phyloP scores from a whole-genome alignment of 1,284 basidiomycete genomes.

The Trichosporon asahii region DNA sequence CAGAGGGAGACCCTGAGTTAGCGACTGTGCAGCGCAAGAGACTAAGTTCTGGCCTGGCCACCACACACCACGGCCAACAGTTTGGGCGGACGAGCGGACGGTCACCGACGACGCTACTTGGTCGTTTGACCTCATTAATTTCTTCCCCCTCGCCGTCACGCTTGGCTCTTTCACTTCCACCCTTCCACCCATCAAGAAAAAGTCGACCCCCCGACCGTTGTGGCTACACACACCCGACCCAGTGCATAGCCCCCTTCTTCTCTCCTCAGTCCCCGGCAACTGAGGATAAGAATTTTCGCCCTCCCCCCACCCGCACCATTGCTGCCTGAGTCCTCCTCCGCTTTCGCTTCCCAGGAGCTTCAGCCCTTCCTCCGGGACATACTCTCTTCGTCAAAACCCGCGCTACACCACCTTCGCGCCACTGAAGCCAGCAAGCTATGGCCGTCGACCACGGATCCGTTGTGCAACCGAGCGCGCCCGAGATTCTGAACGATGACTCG shows the following conservation, averaged over 20 bases:
- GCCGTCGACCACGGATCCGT: slow-evolving; percentile 3
- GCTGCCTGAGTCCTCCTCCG: no score
- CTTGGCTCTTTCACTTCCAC: neutral
- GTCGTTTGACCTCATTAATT: slow-evolving; percentile 7
- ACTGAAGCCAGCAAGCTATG: neutral
- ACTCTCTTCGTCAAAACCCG: neutral
- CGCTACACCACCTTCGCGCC: neutral
- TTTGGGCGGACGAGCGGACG: neutral
- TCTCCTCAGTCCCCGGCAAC: slow-evolving; percentile 9
- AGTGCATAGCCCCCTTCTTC: neutral
- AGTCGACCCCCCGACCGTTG: slow-evolving; percentile 1
- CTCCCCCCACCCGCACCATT: neutral
- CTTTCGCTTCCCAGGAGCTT: neutral
- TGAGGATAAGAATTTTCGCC: slow-evolving; percentile 7
- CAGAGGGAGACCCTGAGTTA: neutral
- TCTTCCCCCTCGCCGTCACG: neutral
- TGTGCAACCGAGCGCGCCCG: slow-evolving; percentile 3
- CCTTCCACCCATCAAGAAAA: neutral
- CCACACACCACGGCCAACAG: no score
- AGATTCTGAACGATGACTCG: slow-evolving; percentile 22
- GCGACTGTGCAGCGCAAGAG: neutral
- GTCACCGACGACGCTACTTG: neutral
- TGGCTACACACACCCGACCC: slow-evolving; percentile 8
- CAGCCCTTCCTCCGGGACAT: no score
- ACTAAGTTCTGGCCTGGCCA: neutral